Conservation (phyloP, 202 grass and related monocot genomes). For the Schoenoplectus tabernaemontani region DNA sequence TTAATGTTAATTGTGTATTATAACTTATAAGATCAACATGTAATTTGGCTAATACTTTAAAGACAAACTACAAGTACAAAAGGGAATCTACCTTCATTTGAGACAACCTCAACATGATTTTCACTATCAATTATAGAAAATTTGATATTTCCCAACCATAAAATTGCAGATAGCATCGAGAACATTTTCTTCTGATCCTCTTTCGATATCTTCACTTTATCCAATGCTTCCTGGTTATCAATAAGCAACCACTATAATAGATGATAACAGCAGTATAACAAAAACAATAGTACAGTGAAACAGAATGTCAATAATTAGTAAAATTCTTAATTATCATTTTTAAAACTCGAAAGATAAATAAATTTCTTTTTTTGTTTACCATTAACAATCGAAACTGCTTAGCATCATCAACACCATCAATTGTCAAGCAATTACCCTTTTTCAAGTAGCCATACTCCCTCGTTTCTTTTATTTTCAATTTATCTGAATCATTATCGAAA, state of each 20-base stretch:
- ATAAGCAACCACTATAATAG: slow-evolving; percentile 12
- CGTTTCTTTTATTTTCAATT: slow-evolving; percentile 67
- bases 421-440: slow-evolving; percentile 78
- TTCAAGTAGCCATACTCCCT: slow-evolving; percentile 81
- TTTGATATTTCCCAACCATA: slow-evolving; percentile 92
- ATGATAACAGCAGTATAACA: slow-evolving; percentile 18
- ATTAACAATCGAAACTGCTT: slow-evolving; percentile 52
- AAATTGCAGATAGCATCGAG: slow-evolving; percentile 71
- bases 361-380: slow-evolving; percentile 40
- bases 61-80: slow-evolving; percentile 6
- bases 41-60: slow-evolving; percentile 1
- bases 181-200: slow-evolving; percentile 83
- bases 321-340: slow-evolving; percentile 1
- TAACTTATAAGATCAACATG: not conserved
- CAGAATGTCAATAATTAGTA: not conserved
- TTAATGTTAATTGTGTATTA: not conserved
- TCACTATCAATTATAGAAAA: slow-evolving; percentile 87
- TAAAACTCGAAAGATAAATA: not conserved
- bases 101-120: slow-evolving; percentile 89
- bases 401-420: slow-evolving; percentile 76
- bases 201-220: slow-evolving; percentile 68
- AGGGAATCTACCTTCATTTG: slow-evolving; percentile 58
- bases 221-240: slow-evolving; percentile 56
- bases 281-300: not conserved
- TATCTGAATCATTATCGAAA: slow-evolving; percentile 47